A percentile compares a stretch with the other conserved stretches of the same genome.
Evolutionary conservation across 352 stramenopile genomes (phyloP).

Genomic region (Phytopythium cucurbitacearum): DNA sequence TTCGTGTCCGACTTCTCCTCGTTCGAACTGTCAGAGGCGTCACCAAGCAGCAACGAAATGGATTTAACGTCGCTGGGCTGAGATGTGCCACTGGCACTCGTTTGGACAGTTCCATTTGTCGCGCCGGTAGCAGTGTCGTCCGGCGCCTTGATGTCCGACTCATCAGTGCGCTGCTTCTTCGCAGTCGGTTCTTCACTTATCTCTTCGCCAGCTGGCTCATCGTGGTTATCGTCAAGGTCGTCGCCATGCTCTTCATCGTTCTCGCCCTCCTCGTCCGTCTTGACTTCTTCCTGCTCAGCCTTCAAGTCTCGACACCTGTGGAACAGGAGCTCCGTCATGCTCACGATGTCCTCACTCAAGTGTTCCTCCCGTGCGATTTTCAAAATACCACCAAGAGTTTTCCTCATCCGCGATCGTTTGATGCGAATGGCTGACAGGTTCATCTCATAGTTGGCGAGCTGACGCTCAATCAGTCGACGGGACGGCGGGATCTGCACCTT

Average conservation of each 20-base stretch:
- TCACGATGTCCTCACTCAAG: slow-evolving; percentile 47
- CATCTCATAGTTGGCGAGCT: slow-evolving; percentile 61
- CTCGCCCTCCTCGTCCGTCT: slow-evolving; percentile 16
- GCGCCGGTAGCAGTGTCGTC: not conserved
- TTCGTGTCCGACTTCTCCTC: slow-evolving; percentile 1
- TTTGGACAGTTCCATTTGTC: slow-evolving; percentile 4
- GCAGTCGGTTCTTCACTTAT: slow-evolving; percentile 23
- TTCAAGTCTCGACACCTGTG: slow-evolving; percentile 52
- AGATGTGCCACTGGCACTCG: too few species aligned
- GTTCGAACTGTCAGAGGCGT: slow-evolving; percentile 3
- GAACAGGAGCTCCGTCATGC: slow-evolving; percentile 45
- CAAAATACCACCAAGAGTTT: slow-evolving; percentile 43
- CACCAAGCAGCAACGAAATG: slow-evolving; percentile 28
- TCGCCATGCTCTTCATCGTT: slow-evolving; percentile 12
- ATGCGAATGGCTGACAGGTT: slow-evolving; percentile 47
- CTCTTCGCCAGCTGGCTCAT: slow-evolving; percentile 5
- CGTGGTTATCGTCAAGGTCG: slow-evolving; percentile 7
- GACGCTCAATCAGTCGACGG: slow-evolving; percentile 61
- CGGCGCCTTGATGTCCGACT: slow-evolving; percentile 6
- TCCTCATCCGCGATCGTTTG: slow-evolving; percentile 42
- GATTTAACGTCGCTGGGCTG: slow-evolving; percentile 15
- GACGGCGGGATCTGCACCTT: slow-evolving; percentile 62
- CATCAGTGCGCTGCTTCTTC: slow-evolving; percentile 32
- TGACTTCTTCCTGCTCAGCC: slow-evolving; percentile 41
- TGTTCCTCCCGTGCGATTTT: slow-evolving; percentile 63